These are phyloP conservation scores for Leccinum sublutescens DNA, from an alignment of 768 basidiomycete species.

Conservation along the genomic window DNA sequence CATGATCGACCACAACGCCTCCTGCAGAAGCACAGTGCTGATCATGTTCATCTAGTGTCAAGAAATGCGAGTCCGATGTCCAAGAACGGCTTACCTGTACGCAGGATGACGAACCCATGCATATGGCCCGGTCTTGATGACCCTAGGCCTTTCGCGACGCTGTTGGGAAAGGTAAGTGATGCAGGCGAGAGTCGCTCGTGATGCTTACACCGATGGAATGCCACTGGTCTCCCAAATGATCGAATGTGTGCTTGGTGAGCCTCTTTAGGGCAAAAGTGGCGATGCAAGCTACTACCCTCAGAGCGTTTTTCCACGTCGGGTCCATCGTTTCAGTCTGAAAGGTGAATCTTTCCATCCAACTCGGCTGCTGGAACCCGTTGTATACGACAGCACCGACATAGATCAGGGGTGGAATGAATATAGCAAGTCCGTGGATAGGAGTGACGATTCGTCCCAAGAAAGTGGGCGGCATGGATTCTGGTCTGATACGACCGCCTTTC, in stretches of 20 bases:
- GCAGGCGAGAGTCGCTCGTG: rapidly evolving
- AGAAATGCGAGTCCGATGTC: no score
- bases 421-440: conserved; percentile 24
- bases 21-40: conserved; percentile 20
- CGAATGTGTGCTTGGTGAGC: neutral
- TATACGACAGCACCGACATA: conserved; percentile 24
- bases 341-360: conserved; percentile 28
- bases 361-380: conserved; percentile 28
- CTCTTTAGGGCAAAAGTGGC: conserved; percentile 7
- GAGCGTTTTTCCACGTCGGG: conserved; percentile 7
- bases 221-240: conserved; percentile 28
- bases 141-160: conserved; percentile 29
- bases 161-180: conserved; percentile 8
- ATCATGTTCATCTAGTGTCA: neutral
- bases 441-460: conserved; percentile 24
- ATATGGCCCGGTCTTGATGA: conserved; percentile 35
- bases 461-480: conserved; percentile 12
- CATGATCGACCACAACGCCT: conserved; percentile 23
- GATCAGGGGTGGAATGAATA: conserved; percentile 18
- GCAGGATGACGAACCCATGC: conserved; percentile 34
- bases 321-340: conserved; percentile 13
- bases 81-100: conserved; percentile 23
- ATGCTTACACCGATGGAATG: conserved; percentile 26
- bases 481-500: conserved; percentile 16
- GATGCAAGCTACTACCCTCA: conserved; percentile 22